Evolutionary conservation across 805 yeast species (phyloP).

Genomic region (Kodamaea neixiangensis): DNA sequence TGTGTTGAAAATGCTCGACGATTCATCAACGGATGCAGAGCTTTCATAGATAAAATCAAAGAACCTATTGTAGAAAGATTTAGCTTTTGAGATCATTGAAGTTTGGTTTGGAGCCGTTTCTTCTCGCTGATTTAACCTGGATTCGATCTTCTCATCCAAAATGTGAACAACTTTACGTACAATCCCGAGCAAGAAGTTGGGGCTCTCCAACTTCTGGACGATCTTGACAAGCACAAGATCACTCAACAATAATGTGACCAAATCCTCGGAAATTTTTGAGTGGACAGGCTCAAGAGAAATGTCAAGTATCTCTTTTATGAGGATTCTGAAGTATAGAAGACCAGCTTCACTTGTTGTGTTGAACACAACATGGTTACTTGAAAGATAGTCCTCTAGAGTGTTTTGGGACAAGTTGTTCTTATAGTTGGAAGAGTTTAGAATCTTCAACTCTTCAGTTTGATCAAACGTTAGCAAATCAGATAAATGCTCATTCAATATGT

Average conservation of each 20-base stretch:
- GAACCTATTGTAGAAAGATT: neutral
- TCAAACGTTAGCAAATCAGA: constrained; percentile 15
- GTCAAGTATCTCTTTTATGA: constrained; percentile 24
- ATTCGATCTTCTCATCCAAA: constrained; percentile 8
- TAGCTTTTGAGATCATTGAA: neutral
- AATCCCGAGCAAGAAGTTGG: constrained; percentile 25
- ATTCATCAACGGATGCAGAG: neutral
- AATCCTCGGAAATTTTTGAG: constrained; percentile 26
- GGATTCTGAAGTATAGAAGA: constrained; percentile 23
- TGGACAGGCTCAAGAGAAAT: constrained; percentile 20
- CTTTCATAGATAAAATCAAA: constrained; percentile 1
- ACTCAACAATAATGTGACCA: constrained; percentile 26
- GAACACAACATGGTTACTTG: constrained; percentile 7
- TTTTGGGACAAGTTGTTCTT: neutral
- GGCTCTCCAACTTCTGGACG: constrained; percentile 25
- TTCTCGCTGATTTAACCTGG: neutral
- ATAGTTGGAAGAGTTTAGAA: neutral
- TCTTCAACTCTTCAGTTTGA: constrained; percentile 1
- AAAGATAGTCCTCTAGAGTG: constrained; percentile 5
- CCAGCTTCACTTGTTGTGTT: constrained; percentile 1
- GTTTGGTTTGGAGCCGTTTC: neutral
- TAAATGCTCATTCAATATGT: constrained; percentile 26
- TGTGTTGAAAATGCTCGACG: constrained; percentile 14
- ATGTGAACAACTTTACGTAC: constrained; percentile 12
- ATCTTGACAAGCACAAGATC: constrained; percentile 31